Percentiles rank a stretch among this genome's conserved stretches.
phyloP scores from a whole-genome alignment of 1,284 basidiomycete genomes.

The Ceratobasidium sp. region DNA sequence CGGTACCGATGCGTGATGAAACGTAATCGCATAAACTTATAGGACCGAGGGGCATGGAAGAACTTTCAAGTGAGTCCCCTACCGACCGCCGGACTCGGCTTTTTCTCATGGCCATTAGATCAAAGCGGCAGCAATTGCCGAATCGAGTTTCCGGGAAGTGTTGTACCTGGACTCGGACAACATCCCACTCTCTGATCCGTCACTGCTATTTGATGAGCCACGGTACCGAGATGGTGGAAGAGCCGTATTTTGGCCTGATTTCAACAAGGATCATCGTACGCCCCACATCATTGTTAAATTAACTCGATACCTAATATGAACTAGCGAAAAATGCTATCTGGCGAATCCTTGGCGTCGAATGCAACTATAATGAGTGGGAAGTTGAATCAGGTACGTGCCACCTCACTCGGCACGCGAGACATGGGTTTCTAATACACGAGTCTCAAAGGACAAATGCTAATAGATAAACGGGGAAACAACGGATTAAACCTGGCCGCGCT shows the following conservation, averaged over 20 bases:
- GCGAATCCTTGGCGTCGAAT: slow-evolving; percentile 53
- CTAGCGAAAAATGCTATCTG: slow-evolving; percentile 56
- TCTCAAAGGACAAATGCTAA: slow-evolving; percentile 50
- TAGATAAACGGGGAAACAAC: slow-evolving; percentile 54
- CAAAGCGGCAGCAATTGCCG: slow-evolving; percentile 54
- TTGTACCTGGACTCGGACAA: slow-evolving; percentile 55
- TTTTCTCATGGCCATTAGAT: slow-evolving; percentile 44
- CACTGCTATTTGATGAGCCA: slow-evolving; percentile 51
- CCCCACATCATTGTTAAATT: not conserved
- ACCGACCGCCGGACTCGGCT: not conserved
- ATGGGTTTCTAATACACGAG: not conserved
- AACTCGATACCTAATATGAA: slow-evolving; percentile 11
- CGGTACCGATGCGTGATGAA: slow-evolving; percentile 18
- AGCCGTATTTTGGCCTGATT: slow-evolving; percentile 57
- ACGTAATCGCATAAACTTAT: not conserved
- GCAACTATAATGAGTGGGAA: slow-evolving; percentile 52
- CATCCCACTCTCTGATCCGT: slow-evolving; percentile 51
- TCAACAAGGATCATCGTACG: slow-evolving; percentile 55
- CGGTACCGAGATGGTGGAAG: slow-evolving; percentile 49
- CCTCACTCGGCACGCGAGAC: not conserved
- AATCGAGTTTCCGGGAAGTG: slow-evolving; percentile 53
- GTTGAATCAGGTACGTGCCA: slow-evolving; percentile 50
- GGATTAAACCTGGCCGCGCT: slow-evolving; percentile 56
- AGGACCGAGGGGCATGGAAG: slow-evolving; percentile 43
- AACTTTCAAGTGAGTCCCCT: slow-evolving; percentile 49